phyloP scores from a whole-genome alignment of 805 yeast species.

The Metschnikowia hibisci region DNA sequence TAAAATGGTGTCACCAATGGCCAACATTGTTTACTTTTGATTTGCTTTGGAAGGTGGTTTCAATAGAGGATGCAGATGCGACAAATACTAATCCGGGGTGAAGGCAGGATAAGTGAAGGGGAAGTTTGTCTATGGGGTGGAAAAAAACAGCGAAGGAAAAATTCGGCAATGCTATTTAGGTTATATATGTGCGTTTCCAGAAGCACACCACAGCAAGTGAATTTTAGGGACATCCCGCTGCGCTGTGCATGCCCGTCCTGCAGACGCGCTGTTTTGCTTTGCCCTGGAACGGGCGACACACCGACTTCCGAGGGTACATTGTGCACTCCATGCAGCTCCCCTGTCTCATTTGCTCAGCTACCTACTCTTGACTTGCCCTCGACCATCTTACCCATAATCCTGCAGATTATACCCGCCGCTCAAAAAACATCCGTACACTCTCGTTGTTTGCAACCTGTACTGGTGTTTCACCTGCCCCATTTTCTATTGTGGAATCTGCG shows the following conservation, averaged over 20 bases:
- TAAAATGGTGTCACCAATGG: constrained; percentile 69
- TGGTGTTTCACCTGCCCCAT: constrained; percentile 48
- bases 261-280: constrained; percentile 18
- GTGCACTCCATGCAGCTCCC: constrained; percentile 8
- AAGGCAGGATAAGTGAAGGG: background rate
- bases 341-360: background rate
- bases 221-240: constrained; percentile 5
- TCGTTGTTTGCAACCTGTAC: constrained; percentile 35
- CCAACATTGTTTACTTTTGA: constrained; percentile 42
- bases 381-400: background rate
- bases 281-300: constrained; percentile 13
- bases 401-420: background rate
- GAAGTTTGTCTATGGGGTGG: background rate
- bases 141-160: constrained; percentile 4
- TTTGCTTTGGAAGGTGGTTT: background rate
- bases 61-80: background rate
- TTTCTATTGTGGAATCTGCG: constrained; percentile 53
- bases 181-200: constrained; percentile 7
- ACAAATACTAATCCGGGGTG: background rate
- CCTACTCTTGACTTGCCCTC: background rate
- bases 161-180: constrained; percentile 1
- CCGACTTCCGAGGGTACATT: constrained; percentile 14
- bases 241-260: constrained; percentile 12
- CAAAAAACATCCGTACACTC: constrained; percentile 22
- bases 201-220: constrained; percentile 14